phyloP scores from a whole-genome alignment of 768 basidiomycete species.

The Termitomyces sp. region DNA sequence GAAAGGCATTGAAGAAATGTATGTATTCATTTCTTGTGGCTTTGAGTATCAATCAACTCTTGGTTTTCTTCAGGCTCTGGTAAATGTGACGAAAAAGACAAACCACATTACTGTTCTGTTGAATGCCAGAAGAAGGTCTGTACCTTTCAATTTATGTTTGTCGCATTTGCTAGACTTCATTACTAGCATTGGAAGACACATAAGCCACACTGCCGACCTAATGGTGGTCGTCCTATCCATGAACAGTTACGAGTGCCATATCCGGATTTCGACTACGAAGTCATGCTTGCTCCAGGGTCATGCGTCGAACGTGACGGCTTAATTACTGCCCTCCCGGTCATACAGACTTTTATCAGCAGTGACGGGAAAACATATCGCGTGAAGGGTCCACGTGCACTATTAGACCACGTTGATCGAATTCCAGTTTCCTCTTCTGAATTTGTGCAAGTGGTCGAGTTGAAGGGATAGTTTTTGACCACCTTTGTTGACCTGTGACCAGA shows the following conservation, averaged over 20 bases:
- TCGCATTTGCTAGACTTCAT: not conserved
- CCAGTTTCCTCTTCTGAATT: not conserved
- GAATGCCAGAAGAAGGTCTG: not conserved
- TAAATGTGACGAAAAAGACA: not conserved
- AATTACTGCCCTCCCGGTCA: not conserved
- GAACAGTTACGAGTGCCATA: not conserved
- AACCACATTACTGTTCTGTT: not conserved
- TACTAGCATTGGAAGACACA: not conserved
- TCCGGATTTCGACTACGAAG: not conserved
- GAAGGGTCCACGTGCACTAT: not conserved
- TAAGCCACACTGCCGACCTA: not conserved
- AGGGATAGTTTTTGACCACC: not conserved
- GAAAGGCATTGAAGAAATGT: not conserved
- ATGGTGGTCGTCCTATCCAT: not conserved
- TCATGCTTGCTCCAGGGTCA: not conserved
- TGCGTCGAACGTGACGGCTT: not conserved
- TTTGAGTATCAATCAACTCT: not conserved
- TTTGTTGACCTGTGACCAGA: not conserved
- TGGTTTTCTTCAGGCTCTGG: not conserved
- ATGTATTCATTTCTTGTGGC: not conserved
- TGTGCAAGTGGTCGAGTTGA: not conserved
- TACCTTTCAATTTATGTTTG: not conserved
- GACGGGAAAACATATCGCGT: constrained; percentile 1
- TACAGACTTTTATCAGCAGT: not conserved
- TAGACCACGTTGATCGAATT: not conserved